Conservation (phyloP, 2,329 filamentous ascomycete genomes). For the Ophiosphaerella korrae region DNA sequence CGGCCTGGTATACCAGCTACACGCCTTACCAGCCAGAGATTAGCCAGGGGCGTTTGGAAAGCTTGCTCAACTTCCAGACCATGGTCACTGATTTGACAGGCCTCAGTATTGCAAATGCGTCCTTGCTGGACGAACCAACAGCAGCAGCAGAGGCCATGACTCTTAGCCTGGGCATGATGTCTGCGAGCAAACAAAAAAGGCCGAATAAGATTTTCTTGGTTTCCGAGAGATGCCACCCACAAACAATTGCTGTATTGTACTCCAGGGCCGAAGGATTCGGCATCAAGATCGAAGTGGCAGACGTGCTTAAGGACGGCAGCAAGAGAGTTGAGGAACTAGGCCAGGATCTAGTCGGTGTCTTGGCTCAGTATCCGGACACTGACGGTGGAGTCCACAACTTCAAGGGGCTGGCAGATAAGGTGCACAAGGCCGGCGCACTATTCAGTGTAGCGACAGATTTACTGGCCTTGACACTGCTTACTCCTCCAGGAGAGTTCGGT, state of each 20-base stretch:
- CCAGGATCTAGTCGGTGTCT: conserved; percentile 82
- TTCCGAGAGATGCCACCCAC: conserved; percentile 79
- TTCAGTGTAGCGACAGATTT: conserved; percentile 90
- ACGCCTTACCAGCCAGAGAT: conserved; percentile 98
- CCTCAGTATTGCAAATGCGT: conserved; percentile 87
- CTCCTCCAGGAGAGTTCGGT: conserved; percentile 90
- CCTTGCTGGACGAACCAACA: conserved; percentile 86
- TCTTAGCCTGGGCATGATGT: conserved; percentile 78
- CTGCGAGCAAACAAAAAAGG: conserved; percentile 72
- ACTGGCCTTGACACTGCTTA: conserved; percentile 82
- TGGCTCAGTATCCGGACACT: conserved; percentile 95
- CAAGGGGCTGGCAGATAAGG: conserved; percentile 71
- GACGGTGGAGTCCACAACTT: conserved; percentile 80
- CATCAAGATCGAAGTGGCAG: conserved; percentile 74
- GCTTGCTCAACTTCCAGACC: conserved; percentile 93
- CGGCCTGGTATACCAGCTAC: conserved; percentile 97
- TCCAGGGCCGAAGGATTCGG: conserved; percentile 91
- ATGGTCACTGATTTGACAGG: conserved; percentile 87
- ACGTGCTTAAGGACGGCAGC: conserved; percentile 69
- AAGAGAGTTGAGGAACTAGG: conserved; percentile 74
- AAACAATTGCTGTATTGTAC: conserved; percentile 81
- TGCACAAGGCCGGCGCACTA: conserved; percentile 77
- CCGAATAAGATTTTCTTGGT: conserved; percentile 82
- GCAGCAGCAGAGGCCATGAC: conserved; percentile 97
- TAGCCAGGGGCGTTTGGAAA: conserved; percentile 91